A percentile compares a stretch with the other conserved stretches of the same genome.
Evolutionary conservation across 2,329 filamentous ascomycete species (phyloP).

Genomic region (Chaetomium strumarium): DNA sequence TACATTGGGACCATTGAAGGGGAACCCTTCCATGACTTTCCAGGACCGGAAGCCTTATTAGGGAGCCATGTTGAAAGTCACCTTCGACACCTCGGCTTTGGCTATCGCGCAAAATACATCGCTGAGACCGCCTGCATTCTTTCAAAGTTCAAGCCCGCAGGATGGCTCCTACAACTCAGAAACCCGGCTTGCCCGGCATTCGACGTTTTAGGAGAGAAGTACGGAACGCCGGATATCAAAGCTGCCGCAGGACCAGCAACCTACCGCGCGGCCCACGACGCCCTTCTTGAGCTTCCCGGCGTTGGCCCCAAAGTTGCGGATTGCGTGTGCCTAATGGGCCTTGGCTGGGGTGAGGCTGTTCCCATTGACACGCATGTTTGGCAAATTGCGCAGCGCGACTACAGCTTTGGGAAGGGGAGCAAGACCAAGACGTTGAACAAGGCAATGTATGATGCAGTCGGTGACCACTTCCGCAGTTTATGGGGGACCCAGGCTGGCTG

Average conservation of each 20-base stretch:
- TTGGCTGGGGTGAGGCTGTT: conserved; percentile 92
- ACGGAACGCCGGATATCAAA: conserved; percentile 32
- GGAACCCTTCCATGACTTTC: conserved; percentile 81
- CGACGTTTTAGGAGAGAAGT: conserved; percentile 21
- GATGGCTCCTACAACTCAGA: conserved; percentile 71
- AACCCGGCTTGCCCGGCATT: conserved; percentile 69
- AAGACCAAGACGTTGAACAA: conserved; percentile 84
- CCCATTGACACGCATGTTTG: conserved; percentile 97
- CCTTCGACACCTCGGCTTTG: conserved; percentile 80
- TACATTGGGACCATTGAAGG: conserved; percentile 65
- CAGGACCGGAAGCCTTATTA: conserved; percentile 66
- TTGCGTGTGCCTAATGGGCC: conserved; percentile 91
- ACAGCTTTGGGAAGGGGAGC: conserved; percentile 72
- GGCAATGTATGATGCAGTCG: conserved; percentile 81
- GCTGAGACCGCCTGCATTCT: conserved; percentile 77
- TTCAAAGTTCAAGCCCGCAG: conserved; percentile 55
- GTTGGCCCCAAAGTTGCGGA: conserved; percentile 97
- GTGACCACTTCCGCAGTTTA: conserved; percentile 77
- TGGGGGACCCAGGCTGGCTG: conserved; percentile 95
- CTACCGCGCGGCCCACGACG: conserved; percentile 74
- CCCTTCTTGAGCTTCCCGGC: conserved; percentile 72
- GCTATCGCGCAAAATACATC: conserved; percentile 91
- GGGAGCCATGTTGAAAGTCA: conserved; percentile 70
- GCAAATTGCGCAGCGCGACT: conserved; percentile 96
- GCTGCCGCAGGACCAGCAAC: conserved; percentile 35